Base-by-base conservation (phyloP, 768 basidiomycete genomes). In the Mycena vitilis region DNA sequence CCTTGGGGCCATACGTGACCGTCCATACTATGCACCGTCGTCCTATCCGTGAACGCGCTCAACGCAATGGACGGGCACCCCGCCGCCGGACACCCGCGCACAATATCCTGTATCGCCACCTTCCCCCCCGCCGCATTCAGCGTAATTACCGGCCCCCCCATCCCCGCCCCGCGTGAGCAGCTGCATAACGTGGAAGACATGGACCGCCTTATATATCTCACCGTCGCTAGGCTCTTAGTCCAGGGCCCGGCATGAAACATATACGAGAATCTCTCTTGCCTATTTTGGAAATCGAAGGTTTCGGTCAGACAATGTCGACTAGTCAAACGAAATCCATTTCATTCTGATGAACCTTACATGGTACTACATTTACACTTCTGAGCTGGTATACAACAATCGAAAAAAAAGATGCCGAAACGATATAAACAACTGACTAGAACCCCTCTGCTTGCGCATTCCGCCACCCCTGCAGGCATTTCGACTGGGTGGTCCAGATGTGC, bases 401-500 rank as follows among this genome's bases (percentile, higher is more conserved):
- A 25, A 23, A 30, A 47, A 25, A 11, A 58, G 20, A 30, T 20
- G 8, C 10, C 16, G 15, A 2, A 8, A 18, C 1, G 25, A 18
- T 30, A 23, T 9, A 25, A 12, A 10, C 12, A 30, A 6, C 40
- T 15, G 16, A 40, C 15, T 45, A 71, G 44, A 71, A 71, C 5
- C 71, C 71, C 13, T 34, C 51, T 2, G 71, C 71, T 59, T 71
- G 63, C 13, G 71, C 68, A 25, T 45, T 51, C 38, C 48, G 63
- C 73, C 73, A 74, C 25, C 66, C 63, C 55, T 70, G 34, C 38
- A 78, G 57, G 30, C 70, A 74, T 34, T 72, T 53, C n/a, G 64
- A 68, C 58, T 78, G 79, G 38, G 64, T 73, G 40, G 48, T 66
- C 79, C 76, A 79, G 22, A 76, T 73, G 36, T 71, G 71, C 22